Percentiles rank a stretch among this genome's conserved stretches.
Evolutionary conservation across 1,284 basidiomycete genomes (phyloP).

Genomic region (Sporisorium reilianum): DNA sequence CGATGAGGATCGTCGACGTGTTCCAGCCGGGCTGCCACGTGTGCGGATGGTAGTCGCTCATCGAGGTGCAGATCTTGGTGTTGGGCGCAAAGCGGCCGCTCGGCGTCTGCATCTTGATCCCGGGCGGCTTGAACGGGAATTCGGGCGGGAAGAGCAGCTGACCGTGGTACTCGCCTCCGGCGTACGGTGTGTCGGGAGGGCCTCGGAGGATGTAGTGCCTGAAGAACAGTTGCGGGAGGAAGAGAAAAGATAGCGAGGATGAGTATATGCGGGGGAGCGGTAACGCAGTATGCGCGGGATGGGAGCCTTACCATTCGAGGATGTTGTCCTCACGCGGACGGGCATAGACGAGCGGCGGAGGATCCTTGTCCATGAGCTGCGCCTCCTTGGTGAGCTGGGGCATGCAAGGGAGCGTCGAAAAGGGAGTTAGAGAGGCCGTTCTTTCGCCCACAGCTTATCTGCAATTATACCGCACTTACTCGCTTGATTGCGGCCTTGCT

Average conservation of each 20-base stretch:
- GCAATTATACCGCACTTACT: too few species aligned
- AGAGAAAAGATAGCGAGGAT: neutral
- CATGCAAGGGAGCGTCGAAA: neutral
- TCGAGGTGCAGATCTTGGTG: slow-evolving; percentile 79
- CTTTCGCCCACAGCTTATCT: too few species aligned
- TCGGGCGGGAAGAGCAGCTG: slow-evolving; percentile 77
- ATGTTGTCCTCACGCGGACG: slow-evolving; percentile 96
- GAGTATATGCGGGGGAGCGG: neutral
- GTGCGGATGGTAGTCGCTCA: slow-evolving; percentile 81
- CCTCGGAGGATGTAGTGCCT: slow-evolving; percentile 77
- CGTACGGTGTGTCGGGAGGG: slow-evolving; percentile 89
- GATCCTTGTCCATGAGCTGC: slow-evolving; percentile 89
- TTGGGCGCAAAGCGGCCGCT: slow-evolving; percentile 92
- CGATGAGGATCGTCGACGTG: slow-evolving; percentile 93
- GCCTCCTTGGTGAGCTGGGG: slow-evolving; percentile 86
- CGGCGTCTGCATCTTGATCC: slow-evolving; percentile 97
- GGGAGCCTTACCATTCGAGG: slow-evolving; percentile 71
- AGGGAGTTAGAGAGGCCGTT: neutral
- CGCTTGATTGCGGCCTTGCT: slow-evolving; percentile 52
- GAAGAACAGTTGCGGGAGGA: slow-evolving; percentile 9
- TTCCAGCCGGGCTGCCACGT: slow-evolving; percentile 92
- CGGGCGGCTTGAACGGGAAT: slow-evolving; percentile 76
- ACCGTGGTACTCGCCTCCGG: slow-evolving; percentile 92
- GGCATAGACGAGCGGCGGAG: slow-evolving; percentile 93
- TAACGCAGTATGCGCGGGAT: slow-evolving; percentile 1